A percentile compares a stretch with the other conserved stretches of the same genome.
Conservation (phyloP, 768 basidiomycete genomes). For the Pleurotus sapidus region DNA sequence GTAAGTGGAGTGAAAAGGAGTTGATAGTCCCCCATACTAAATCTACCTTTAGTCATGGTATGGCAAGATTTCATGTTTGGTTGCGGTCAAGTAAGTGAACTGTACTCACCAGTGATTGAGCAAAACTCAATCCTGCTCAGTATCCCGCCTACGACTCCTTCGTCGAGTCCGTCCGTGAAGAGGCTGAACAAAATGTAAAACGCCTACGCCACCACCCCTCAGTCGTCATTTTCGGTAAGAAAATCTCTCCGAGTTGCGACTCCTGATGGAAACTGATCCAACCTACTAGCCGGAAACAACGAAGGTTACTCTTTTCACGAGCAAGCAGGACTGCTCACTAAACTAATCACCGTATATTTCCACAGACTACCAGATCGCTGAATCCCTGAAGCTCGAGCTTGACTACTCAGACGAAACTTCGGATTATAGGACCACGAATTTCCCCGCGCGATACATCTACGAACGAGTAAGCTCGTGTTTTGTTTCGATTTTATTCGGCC, state of each 20-base stretch:
- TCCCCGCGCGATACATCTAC: conserved; percentile 90
- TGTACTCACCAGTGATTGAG: not conserved
- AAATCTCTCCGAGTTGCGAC: not conserved
- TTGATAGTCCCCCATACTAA: not conserved
- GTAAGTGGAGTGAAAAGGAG: conserved; percentile 28
- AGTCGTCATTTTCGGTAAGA: conserved; percentile 80
- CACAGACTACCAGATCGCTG: conserved; percentile 84
- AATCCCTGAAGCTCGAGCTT: conserved; percentile 71
- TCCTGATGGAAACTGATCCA: not conserved
- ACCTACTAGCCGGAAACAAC: conserved; percentile 70
- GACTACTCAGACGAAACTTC: conserved; percentile 84
- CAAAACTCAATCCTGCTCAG: conserved; percentile 29
- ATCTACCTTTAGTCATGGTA: conserved; percentile 62
- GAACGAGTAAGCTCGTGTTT: conserved; percentile 45
- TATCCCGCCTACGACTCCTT: conserved; percentile 89
- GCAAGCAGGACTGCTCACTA: not conserved
- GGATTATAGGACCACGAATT: conserved; percentile 82
- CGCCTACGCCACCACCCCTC: conserved; percentile 86
- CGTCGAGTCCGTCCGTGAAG: conserved; percentile 65
- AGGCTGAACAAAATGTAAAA: conserved; percentile 83
- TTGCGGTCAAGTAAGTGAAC: conserved; percentile 71
- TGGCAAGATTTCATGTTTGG: conserved; percentile 99
- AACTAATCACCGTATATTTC: not conserved
- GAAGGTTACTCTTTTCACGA: conserved; percentile 43
- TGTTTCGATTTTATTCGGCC: not conserved